Conservation (phyloP, 805 yeast species). For the Schwanniomyces sp. region DNA sequence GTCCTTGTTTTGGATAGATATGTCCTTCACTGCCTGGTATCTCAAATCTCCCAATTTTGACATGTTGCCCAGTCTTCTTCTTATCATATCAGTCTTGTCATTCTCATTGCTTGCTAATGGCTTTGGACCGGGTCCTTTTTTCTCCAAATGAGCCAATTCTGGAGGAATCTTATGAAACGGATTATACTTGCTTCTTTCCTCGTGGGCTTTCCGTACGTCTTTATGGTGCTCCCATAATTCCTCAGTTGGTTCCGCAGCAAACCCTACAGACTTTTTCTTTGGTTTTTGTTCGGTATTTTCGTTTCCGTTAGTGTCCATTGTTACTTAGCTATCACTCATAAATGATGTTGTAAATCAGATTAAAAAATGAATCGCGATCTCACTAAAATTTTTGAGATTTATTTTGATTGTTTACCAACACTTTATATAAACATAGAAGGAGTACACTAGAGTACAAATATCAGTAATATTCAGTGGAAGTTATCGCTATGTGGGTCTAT, state of each 20-base stretch:
- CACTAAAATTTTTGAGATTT: not conserved
- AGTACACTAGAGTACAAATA: not conserved
- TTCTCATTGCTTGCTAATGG: constrained; percentile 11
- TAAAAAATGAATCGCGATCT: not conserved
- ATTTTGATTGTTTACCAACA: not conserved
- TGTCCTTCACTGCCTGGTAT: constrained; percentile 51
- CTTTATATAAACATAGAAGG: not conserved
- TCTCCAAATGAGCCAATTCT: constrained; percentile 37
- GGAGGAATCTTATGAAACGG: constrained; percentile 43
- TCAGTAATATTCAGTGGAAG: not conserved
- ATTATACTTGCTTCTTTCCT: constrained; percentile 23
- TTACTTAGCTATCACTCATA: too few relatives aligned
- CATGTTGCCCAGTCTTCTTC: not conserved
- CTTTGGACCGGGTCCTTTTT: constrained; percentile 25
- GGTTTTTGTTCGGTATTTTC: not conserved
- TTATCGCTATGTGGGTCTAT: constrained; percentile 23
- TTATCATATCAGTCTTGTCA: not conserved
- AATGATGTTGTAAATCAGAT: not conserved
- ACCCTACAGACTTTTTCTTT: constrained; percentile 33
- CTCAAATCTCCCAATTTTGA: constrained; percentile 46
- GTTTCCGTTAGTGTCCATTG: not conserved
- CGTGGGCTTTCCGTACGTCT: constrained; percentile 23
- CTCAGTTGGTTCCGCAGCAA: constrained; percentile 37
- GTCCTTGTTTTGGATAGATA: constrained; percentile 42
- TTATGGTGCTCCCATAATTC: constrained; percentile 36